Evolutionary conservation across 2,329 filamentous ascomycete genomes (phyloP).

Genomic region (Cladosporium sp.): DNA sequence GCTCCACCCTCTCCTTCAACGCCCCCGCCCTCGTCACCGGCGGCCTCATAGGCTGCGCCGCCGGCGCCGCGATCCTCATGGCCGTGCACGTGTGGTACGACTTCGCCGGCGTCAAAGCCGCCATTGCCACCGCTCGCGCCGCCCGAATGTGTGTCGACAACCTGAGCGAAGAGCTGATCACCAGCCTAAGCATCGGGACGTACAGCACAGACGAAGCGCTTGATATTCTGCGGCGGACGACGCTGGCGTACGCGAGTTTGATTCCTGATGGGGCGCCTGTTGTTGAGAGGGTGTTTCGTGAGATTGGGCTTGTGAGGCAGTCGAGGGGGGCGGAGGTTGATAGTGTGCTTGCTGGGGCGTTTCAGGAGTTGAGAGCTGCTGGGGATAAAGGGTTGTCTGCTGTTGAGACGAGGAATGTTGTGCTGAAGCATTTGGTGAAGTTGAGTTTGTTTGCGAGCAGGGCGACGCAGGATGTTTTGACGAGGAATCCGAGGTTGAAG

Average conservation of each 20-base stretch:
- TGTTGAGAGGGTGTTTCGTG: constrained; percentile 32
- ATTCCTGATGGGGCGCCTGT: constrained; percentile 30
- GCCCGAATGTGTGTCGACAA: constrained; percentile 32
- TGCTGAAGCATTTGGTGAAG: constrained; percentile 28
- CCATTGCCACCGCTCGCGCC: constrained; percentile 29
- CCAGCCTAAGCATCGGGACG: constrained; percentile 31
- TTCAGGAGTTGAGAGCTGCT: constrained; percentile 26
- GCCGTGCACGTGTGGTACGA: constrained; percentile 31
- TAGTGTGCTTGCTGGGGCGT: constrained; percentile 26
- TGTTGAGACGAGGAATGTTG: constrained; percentile 25
- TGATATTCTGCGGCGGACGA: constrained; percentile 32
- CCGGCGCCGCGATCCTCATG: constrained; percentile 30
- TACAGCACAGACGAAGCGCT: constrained; percentile 34
- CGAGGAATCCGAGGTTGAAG: constrained; percentile 31
- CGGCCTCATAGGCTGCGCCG: constrained; percentile 32
- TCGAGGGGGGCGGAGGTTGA: constrained; percentile 31
- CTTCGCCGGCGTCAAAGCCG: constrained; percentile 28
- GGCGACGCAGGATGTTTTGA: constrained; percentile 29
- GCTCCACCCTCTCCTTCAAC: constrained; percentile 23
- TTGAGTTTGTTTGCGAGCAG: constrained; percentile 27
- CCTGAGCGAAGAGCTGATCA: constrained; percentile 30
- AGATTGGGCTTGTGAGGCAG: constrained; percentile 29
- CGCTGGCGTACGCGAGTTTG: constrained; percentile 30
- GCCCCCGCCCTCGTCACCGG: constrained; percentile 30
- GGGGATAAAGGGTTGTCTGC: constrained; percentile 24